A percentile compares a stretch with the other conserved stretches of the same genome.
These are phyloP conservation scores for Mycena floridula DNA, from an alignment of 768 basidiomycete genomes.

Conservation along the genomic window DNA sequence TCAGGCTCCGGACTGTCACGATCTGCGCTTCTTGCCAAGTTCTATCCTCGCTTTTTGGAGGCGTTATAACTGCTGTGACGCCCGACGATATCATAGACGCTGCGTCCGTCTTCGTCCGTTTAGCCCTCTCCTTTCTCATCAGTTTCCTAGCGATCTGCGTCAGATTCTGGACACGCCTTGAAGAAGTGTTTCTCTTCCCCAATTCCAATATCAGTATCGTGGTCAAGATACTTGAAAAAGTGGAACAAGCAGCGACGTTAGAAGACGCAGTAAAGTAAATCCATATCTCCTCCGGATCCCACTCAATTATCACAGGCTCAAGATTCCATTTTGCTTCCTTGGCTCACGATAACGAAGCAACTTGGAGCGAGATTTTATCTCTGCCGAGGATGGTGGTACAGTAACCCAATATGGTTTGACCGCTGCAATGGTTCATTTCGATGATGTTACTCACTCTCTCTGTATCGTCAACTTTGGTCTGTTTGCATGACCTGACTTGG, in stretches of 20 bases:
- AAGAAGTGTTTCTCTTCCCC: constrained; percentile 85
- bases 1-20: no score
- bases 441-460: constrained; percentile 50
- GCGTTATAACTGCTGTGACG: constrained; percentile 64
- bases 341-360: constrained; percentile 79
- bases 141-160: constrained; percentile 42
- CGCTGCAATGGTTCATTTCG: constrained; percentile 42
- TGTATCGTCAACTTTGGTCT: constrained; percentile 62
- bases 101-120: constrained; percentile 51
- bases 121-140: constrained; percentile 1
- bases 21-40: no score
- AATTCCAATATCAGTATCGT: constrained; percentile 69
- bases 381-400: constrained; percentile 38
- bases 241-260: constrained; percentile 47
- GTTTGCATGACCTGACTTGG: constrained; percentile 55
- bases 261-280: constrained; percentile 70
- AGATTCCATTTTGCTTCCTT: constrained; percentile 91
- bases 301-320: constrained; percentile 10
- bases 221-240: constrained; percentile 77
- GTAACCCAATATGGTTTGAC: constrained; percentile 31
- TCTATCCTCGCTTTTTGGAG: constrained; percentile 91
- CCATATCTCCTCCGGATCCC: constrained; percentile 15
- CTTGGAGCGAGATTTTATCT: constrained; percentile 29
- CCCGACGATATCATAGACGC: constrained; percentile 68
- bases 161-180: constrained; percentile 92